These are phyloP conservation scores for Coccinonectria pachysandricola DNA, from an alignment of 2,329 filamentous ascomycete species.

Conservation along the genomic window DNA sequence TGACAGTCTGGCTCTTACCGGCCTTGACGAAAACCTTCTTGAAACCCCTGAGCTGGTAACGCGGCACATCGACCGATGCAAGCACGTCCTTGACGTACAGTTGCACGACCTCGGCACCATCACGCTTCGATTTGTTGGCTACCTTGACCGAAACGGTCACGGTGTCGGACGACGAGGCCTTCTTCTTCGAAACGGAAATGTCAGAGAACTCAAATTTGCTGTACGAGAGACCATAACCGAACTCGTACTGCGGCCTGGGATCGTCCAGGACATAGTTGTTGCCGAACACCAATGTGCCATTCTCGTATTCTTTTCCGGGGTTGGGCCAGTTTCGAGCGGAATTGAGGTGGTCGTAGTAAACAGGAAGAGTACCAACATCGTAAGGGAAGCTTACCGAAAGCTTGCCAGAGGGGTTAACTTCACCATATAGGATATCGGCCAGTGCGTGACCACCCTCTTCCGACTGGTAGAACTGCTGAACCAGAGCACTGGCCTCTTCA, in stretches of 20 bases:
- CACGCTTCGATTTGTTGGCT: constrained; percentile 46
- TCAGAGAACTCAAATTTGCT: constrained; percentile 51
- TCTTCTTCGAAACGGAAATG: constrained; percentile 38
- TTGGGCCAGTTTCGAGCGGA: constrained; percentile 46
- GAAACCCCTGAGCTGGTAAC: constrained; percentile 56
- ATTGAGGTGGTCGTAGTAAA: constrained; percentile 66
- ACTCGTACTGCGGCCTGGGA: constrained; percentile 50
- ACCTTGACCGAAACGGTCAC: constrained; percentile 51
- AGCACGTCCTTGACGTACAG: constrained; percentile 55
- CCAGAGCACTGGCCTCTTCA: constrained; percentile 49
- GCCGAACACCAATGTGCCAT: constrained; percentile 54
- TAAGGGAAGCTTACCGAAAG: constrained; percentile 58
- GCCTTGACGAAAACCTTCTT: constrained; percentile 52
- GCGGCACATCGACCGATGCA: constrained; percentile 52
- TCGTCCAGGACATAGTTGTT: constrained; percentile 53
- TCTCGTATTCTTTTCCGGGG: constrained; percentile 40
- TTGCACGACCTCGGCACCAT: constrained; percentile 59
- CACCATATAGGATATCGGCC: constrained; percentile 55
- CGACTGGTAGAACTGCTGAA: constrained; percentile 67
- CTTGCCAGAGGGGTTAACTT: constrained; percentile 55
- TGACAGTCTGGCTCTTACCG: constrained; percentile 44
- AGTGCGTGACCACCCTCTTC: constrained; percentile 58
- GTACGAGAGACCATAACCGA: constrained; percentile 59
- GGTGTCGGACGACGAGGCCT: constrained; percentile 37
- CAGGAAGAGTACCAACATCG: constrained; percentile 54